Conservation (phyloP, 495 filamentous ascomycete genomes). For the Hyaloscypha bicolor region DNA sequence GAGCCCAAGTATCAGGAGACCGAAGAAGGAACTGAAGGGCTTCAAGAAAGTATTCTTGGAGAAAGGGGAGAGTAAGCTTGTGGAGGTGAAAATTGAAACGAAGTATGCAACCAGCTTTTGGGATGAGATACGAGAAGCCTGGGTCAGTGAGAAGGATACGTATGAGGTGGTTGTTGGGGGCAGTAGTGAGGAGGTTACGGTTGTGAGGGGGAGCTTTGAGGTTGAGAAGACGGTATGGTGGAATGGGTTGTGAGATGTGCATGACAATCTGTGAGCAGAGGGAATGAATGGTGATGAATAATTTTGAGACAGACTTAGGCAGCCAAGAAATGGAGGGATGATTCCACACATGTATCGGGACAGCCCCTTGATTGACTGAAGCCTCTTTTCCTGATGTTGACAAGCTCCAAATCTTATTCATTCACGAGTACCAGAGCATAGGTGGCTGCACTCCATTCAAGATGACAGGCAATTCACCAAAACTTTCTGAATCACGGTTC, state of each 20-base stretch:
- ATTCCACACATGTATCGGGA: neutral
- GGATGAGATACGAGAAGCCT: slow-evolving; percentile 67
- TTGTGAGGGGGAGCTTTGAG: slow-evolving; percentile 48
- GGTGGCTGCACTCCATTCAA: too few species aligned
- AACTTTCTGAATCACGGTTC: too few species aligned
- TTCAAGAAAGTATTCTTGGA: slow-evolving; percentile 76
- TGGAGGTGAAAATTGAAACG: slow-evolving; percentile 47
- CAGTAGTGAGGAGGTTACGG: slow-evolving; percentile 51
- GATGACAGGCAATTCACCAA: too few species aligned
- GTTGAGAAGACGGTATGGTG: slow-evolving; percentile 62
- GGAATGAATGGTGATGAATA: too few species aligned
- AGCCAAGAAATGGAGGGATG: neutral
- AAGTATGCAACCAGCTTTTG: slow-evolving; percentile 69
- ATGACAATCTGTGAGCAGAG: too few species aligned
- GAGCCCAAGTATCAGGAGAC: slow-evolving; percentile 46
- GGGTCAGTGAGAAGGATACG: slow-evolving; percentile 65
- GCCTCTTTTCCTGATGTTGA: too few species aligned
- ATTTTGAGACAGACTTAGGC: neutral
- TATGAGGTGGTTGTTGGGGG: slow-evolving; percentile 59
- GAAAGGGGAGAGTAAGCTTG: slow-evolving; percentile 66
- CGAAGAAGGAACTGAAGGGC: slow-evolving; percentile 76
- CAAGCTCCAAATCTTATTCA: too few species aligned
- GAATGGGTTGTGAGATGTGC: slow-evolving; percentile 40
- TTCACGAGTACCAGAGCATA: too few species aligned
- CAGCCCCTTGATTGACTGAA: too few species aligned